Evolutionary conservation across 2,329 filamentous ascomycete genomes (phyloP).

Genomic region (Penicillium griseofulvum): DNA sequence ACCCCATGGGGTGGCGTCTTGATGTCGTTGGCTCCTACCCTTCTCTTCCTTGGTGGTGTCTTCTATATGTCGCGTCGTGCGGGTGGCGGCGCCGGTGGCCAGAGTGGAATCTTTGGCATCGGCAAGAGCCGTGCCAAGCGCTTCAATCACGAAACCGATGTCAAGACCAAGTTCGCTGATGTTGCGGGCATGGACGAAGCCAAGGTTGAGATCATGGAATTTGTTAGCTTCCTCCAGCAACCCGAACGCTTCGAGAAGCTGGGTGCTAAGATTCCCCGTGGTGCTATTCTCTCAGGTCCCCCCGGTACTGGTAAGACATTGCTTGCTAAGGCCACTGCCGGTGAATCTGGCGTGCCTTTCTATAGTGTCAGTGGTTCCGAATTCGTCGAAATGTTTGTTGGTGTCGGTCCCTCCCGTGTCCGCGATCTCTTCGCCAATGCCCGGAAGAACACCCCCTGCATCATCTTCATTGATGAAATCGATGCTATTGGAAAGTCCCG

Average conservation of each 20-base stretch:
- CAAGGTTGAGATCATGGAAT: constrained; percentile 98
- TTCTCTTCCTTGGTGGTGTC: constrained; percentile 80
- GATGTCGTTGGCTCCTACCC: constrained; percentile 78
- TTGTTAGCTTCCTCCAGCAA: constrained; percentile 93
- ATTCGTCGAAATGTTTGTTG: constrained; percentile 99
- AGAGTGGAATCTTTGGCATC: constrained; percentile 88
- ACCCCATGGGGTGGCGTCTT: constrained; percentile 70
- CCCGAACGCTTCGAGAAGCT: constrained; percentile 89
- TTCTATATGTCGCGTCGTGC: constrained; percentile 77
- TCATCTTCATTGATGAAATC: constrained; percentile 99
- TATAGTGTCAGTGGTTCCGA: constrained; percentile 98
- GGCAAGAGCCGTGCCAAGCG: constrained; percentile 93
- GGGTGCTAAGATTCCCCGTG: constrained; percentile 95
- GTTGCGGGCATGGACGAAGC: constrained; percentile 98
- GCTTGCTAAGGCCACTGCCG: constrained; percentile 93
- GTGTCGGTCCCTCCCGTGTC: constrained; percentile 93
- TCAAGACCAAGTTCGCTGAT: constrained; percentile 96
- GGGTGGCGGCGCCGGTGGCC: constrained; percentile 61
- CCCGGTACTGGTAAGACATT: constrained; percentile 98
- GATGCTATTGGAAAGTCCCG: constrained; percentile 94
- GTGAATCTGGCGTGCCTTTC: constrained; percentile 95
- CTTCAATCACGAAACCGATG: constrained; percentile 94
- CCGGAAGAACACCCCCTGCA: constrained; percentile 93
- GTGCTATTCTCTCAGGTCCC: constrained; percentile 94
- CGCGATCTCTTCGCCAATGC: constrained; percentile 92